phyloP scores from a whole-genome alignment of 108 stramenopile species.

The Cyclotella distinguenda region DNA sequence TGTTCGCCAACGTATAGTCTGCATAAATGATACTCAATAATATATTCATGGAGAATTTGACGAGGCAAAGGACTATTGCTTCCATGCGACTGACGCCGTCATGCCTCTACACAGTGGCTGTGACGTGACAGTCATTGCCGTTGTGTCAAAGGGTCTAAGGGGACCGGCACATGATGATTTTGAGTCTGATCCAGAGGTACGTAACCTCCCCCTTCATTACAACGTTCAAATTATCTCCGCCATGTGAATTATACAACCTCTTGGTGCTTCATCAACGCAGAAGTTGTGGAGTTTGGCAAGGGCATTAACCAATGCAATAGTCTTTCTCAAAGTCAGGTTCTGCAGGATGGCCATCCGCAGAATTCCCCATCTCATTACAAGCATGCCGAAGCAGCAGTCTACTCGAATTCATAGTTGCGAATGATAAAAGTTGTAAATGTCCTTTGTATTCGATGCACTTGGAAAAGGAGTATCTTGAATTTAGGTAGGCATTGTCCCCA shows the following conservation, averaged over 20 bases:
- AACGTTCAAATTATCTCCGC: not conserved
- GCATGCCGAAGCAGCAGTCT: conserved; percentile 9
- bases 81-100: no score
- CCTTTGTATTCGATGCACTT: conserved; percentile 4
- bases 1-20: no score
- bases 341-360: conserved; percentile 5
- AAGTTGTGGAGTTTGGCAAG: conserved; percentile 15
- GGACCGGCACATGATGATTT: no score
- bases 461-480: conserved; percentile 10
- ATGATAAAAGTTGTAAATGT: conserved; percentile 7
- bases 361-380: conserved; percentile 13
- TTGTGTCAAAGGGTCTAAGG: no score
- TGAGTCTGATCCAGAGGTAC: no score
- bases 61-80: no score
- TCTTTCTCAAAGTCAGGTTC: not conserved
- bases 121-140: no score
- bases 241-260: not conserved
- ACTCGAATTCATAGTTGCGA: conserved; percentile 7
- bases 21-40: no score
- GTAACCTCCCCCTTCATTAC: not conserved
- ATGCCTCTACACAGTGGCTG: no score
- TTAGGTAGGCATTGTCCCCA: conserved; percentile 18
- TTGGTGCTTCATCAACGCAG: conserved; percentile 1
- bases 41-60: no score
- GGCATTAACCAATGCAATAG: conserved; percentile 12